Evolutionary conservation across 164 flowering plant genomes (phyloP).

Genomic region (Umbellularia californica): DNA sequence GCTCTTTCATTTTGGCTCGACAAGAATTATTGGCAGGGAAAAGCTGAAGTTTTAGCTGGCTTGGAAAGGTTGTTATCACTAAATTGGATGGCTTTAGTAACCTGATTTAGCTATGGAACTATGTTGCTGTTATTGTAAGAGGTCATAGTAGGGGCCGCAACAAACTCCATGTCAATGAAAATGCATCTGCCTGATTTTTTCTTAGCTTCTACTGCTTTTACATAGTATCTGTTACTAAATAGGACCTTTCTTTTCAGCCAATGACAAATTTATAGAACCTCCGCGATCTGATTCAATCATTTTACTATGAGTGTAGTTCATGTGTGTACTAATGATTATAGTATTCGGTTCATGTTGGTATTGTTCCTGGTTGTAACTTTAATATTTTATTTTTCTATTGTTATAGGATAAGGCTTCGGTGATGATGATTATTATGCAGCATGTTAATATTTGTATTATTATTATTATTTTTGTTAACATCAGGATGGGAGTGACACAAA

Average conservation of each 20-base stretch:
- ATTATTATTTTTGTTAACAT: not conserved
- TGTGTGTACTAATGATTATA: not conserved
- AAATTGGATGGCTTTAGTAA: not conserved
- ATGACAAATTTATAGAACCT: no score
- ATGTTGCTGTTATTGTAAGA: not conserved
- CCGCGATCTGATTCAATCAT: no score
- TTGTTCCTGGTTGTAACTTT: not conserved
- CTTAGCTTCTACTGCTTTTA: no score
- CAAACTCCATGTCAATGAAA: not conserved
- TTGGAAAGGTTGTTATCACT: not conserved
- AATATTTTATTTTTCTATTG: not conserved
- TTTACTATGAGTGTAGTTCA: not conserved
- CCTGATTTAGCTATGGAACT: not conserved
- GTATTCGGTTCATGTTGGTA: not conserved
- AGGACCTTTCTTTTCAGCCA: no score
- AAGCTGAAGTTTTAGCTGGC: not conserved
- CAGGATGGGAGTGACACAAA: slow-evolving; percentile 10
- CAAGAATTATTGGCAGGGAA: not conserved
- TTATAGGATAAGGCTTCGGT: no score
- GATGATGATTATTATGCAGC: not conserved
- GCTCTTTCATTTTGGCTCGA: not conserved
- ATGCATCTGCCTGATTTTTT: no score
- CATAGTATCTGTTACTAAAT: no score
- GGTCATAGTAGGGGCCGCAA: not conserved
- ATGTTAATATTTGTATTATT: not conserved